Evolutionary conservation across 2,329 filamentous ascomycete species (phyloP), one percentile per base, ranked within the genome.

Genomic region (Colletotrichum cordylinicola): DNA sequence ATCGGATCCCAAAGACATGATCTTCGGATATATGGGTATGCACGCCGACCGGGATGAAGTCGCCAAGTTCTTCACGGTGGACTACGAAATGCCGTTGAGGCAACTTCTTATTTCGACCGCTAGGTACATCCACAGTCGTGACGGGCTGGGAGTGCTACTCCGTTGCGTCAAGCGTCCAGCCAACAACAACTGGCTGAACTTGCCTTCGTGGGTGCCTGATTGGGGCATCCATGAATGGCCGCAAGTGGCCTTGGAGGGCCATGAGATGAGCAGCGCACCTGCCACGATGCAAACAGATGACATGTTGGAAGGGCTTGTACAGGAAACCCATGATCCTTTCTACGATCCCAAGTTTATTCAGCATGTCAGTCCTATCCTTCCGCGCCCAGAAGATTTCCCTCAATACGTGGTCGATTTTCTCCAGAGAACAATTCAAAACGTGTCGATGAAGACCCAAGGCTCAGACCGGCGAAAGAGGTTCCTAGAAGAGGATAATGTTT

Each of bases 41-140:
- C 52, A 56, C 10, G 6, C 2, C 4, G 52, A 56, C 8, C 2
- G 1, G 15, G 52, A 56, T 0, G 13, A 56, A 1, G 52, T 29
- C 3, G 12, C 52, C 52, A 0, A 24, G 8, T 56, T 56, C 15
- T 2, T 56, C 13, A 27, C 52, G 1, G 52, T 56, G 0, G 21
- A 56, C 7, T 56, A 56, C 52, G 52, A 16, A 24, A 27, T 2
- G 4, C 21, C 52, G 1, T 13, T 56, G 52, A 56, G 52, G 13
- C 21, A 16, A 1, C 52, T 56, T 27, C 52, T 56, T 6, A 56
- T 56, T 10, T 27, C 1, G 7, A 56, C 52, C 0, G 52, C 52
- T 21, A 56, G 52, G 24, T 56, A 56, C 1, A 56, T 56, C 21
- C 0, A 0, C 7, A 0, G 2, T 5, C 4, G 13, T 1, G 13